These are phyloP conservation scores for Yamadazyma diddensiae DNA, from an alignment of 1,139 yeast genomes.

Conservation along the genomic window DNA sequence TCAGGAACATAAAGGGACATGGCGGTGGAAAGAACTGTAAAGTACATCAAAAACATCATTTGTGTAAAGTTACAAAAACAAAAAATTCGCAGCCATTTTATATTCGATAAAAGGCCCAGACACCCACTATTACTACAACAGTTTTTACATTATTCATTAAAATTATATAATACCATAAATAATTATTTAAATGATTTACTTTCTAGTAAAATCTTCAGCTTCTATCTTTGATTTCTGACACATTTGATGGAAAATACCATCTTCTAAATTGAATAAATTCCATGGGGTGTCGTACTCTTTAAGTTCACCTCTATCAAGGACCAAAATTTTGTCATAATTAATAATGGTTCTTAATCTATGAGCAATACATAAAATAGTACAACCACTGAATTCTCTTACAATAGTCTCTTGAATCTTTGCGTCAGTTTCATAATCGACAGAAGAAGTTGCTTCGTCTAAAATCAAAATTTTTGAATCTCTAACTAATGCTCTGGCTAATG, in stretches of 20 bases:
- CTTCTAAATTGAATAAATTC: conserved; percentile 27
- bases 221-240: conserved; percentile 30
- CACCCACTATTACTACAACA: neutral
- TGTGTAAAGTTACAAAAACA: neutral
- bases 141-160: too few relatives aligned
- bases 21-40: conserved; percentile 2
- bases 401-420: conserved; percentile 37
- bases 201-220: conserved; percentile 7
- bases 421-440: conserved; percentile 45
- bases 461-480: conserved; percentile 36
- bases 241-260: conserved; percentile 41
- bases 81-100: conserved; percentile 2
- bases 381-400: conserved; percentile 29
- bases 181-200: neutral
- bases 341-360: conserved; percentile 40
- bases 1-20: conserved; percentile 26
- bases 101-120: neutral
- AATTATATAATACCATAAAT: neutral
- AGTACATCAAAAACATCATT: neutral
- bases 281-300: conserved; percentile 49
- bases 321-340: conserved; percentile 36
- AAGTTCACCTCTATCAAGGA: conserved; percentile 56
- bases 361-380: conserved; percentile 42
- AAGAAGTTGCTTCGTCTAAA: conserved; percentile 43
- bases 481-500: conserved; percentile 42